Base-by-base conservation (phyloP, 441 rosid genomes). In the Monsonia emarginata region DNA sequence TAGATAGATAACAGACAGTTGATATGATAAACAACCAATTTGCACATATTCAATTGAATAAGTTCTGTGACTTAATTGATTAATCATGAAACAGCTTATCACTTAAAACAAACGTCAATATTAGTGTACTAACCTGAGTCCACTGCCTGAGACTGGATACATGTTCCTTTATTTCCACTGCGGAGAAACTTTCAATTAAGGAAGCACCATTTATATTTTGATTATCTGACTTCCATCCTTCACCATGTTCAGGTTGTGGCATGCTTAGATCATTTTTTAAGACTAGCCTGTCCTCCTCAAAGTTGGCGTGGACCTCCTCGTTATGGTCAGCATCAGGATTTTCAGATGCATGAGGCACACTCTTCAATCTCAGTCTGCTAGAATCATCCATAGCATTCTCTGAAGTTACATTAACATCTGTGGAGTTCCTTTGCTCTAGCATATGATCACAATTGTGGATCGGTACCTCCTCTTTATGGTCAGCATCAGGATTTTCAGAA, bases 131-230 rank as follows among this genome's bases (percentile, higher is more conserved):
- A 70, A 90, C 95, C 89, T 79, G 80, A 64, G 67, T 67, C 44
- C 57, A 64, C 63, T 57, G 74, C 64, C 61, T 68, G 31, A 90
- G 87, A 75, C 88, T 80, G 71, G 78, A 72, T 52, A 90, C 40
- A 65, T 88, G 92, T 67, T 78, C 75, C 72, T 69, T 71, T 74
- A 90, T 79, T 65, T 85, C 83, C 59, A 79, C 82, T 63, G 72
- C 79, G 5, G 87, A 80, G 76, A 86, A 80, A 74, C 64, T 70
- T 66, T 90, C 97, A 26, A 75, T 63, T 62, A 86, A 60, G 54
- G 91, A 88, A 31, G 76, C 83, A 77, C 75, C 83, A 56, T 70
- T 72, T 52, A 32, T 68, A 59, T 65, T 69, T 42, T 44, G 57
- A 62, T 27, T 70, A 21, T 58, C 70, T 38, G 65, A 57, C 56